Base-by-base conservation (phyloP, 352 stramenopile genomes). In the Phytophthora aleatoria region DNA sequence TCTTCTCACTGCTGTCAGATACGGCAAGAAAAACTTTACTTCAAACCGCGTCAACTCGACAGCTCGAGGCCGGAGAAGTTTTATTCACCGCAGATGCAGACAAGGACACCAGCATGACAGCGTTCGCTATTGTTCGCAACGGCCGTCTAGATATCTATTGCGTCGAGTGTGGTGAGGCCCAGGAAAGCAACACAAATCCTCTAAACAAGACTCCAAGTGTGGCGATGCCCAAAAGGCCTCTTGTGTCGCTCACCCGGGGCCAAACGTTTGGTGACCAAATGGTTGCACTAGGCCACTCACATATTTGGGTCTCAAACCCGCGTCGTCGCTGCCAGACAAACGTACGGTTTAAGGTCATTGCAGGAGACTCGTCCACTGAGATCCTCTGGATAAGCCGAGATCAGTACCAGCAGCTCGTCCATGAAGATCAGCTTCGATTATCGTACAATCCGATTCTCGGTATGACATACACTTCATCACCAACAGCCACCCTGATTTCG, bases 241-340 rank as follows among this genome's bases (percentile, higher is more conserved):
- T 89, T 0, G 73, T 51, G 4, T 71, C 67, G 0, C 54, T 90
- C 4, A 53, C 58, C 3, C 58, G 73, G 27, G 81, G 77, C 3
- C 81, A 87, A 30, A 74, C 73, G 0, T 76, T 89, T 24, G 81
- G 81, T 6, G 79, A 89, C 48, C 81, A 90, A 61, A 74, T 70
- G 35, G 24, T 89, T n/a, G 75, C 73, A 0, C 79, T 90, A 13
- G 70, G 57, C 1, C 73, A 83, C 12, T 38, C 73, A 36, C 61
- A 69, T 28, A 61, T 71, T 3, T 84, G 64, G 61, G 41, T 48
- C 1, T 50, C 41, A 16, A 62, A 61, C 47, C 41, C 43, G 26
- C 61, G 51, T 10, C 62, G 56, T 13, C 51, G 27, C 28, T 52
- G 39, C 50, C 49, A 49, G 20, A 59, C 31, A 54, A 72, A 30